A percentile compares a stretch with the other conserved stretches of the same genome.
These are phyloP conservation scores for Parmales sp. DNA, from an alignment of 108 stramenopile species.

Conservation along the genomic window DNA sequence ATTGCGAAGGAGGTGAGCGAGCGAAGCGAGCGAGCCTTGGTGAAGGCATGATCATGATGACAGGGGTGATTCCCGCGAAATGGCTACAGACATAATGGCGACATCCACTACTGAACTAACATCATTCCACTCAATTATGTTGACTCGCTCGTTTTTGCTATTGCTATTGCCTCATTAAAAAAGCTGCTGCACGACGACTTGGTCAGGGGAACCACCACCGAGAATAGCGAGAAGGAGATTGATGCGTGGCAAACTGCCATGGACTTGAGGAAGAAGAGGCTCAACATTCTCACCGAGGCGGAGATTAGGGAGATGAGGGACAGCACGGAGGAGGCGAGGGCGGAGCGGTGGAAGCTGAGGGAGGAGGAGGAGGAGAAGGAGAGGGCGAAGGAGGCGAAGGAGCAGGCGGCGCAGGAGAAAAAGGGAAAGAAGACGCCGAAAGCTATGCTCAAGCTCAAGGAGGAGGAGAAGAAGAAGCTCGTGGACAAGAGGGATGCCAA, in stretches of 20 bases:
- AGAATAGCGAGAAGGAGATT: background rate
- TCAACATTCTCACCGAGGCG: background rate
- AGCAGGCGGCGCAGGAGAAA: background rate
- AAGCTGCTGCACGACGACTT: background rate
- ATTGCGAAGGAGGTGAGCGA: background rate
- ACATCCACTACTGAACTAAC: too few species aligned
- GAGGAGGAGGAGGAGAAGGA: slow-evolving; percentile 4
- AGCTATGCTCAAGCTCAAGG: too few species aligned
- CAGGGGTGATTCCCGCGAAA: too few species aligned
- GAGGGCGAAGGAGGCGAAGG: background rate
- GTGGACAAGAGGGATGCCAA: background rate
- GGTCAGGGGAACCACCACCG: background rate
- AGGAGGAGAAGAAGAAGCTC: background rate
- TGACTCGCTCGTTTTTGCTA: too few species aligned
- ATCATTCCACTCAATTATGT: too few species aligned
- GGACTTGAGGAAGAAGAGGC: background rate
- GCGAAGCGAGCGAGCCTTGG: too few species aligned
- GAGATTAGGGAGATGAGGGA: background rate
- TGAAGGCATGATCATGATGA: too few species aligned
- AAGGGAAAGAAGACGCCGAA: slow-evolving; percentile 1
- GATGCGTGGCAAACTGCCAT: background rate
- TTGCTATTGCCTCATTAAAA: too few species aligned
- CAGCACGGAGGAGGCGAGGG: background rate
- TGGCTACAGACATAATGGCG: too few species aligned
- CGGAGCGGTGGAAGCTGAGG: background rate